Conservation (phyloP, 306 rosid genomes). For the Inga oerstediana region DNA sequence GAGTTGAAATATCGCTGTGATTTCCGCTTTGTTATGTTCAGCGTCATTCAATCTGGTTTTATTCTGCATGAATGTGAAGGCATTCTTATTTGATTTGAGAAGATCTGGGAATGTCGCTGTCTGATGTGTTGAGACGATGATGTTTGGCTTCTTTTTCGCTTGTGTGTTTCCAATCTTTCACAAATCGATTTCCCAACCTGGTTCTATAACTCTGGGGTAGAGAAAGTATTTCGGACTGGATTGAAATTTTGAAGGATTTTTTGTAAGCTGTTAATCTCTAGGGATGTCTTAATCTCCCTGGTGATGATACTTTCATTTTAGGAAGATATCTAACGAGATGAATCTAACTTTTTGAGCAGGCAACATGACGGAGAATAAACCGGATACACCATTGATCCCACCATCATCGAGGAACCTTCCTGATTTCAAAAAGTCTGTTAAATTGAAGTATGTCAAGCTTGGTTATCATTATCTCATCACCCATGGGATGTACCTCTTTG, state of each 20-base stretch:
- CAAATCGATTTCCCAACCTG: background rate
- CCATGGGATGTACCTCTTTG: conserved; percentile 80
- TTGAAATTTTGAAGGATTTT: background rate
- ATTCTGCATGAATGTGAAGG: background rate
- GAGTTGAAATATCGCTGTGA: background rate
- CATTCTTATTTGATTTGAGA: background rate
- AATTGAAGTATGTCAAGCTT: conserved; percentile 83
- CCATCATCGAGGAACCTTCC: conserved; percentile 68
- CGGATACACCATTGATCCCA: conserved; percentile 52
- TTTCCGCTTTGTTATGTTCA: background rate
- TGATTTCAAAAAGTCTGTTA: conserved; percentile 74
- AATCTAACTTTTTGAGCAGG: conserved; percentile 44
- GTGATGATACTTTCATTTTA: background rate
- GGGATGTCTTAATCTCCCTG: background rate
- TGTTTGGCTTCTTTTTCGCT: background rate
- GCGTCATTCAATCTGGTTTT: background rate
- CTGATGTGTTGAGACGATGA: background rate
- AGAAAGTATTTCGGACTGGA: background rate
- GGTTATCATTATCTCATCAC: conserved; percentile 86
- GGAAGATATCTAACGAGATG: background rate
- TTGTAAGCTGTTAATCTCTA: background rate
- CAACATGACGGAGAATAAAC: conserved; percentile 59
- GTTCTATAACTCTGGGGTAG: background rate
- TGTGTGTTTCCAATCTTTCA: background rate
- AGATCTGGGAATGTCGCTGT: conserved; percentile 31